Conservation (phyloP, 2,329 filamentous ascomycete genomes). For the Corynespora cassiicola region DNA sequence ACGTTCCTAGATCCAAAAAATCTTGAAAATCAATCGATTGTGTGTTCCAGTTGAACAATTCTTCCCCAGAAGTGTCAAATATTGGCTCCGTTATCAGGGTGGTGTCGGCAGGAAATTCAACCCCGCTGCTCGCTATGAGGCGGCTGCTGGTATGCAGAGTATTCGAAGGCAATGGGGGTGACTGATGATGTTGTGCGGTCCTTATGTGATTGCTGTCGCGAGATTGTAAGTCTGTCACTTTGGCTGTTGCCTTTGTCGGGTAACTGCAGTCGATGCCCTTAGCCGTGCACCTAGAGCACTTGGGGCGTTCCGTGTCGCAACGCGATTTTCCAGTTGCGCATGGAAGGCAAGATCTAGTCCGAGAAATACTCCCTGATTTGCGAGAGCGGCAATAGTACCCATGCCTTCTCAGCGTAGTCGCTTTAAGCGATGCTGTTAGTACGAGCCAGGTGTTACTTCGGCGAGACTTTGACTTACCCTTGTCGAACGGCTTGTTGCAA, state of each 20-base stretch:
- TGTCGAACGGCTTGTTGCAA: conserved; percentile 53
- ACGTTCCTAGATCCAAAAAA: conserved; percentile 19
- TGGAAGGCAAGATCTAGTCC: conserved; percentile 45
- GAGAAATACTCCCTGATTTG: conserved; percentile 23
- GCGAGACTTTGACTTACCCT: conserved; percentile 35
- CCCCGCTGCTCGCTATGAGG: conserved; percentile 1
- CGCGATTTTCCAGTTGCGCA: conserved; percentile 48
- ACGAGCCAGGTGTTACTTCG: conserved; percentile 3
- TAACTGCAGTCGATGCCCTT: conserved; percentile 48
- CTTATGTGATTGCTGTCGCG: too few relatives aligned
- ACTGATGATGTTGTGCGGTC: too few relatives aligned
- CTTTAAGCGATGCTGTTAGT: conserved; percentile 31
- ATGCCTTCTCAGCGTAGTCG: conserved; percentile 52
- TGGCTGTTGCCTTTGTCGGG: conserved; percentile 26
- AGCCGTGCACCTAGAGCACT: conserved; percentile 47
- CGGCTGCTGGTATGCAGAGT: too few relatives aligned
- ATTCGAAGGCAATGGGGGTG: too few relatives aligned
- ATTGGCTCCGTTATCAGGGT: conserved; percentile 6
- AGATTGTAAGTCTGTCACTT: too few relatives aligned
- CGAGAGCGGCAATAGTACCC: conserved; percentile 54
- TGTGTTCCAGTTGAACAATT: conserved; percentile 21
- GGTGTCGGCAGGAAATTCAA: neutral
- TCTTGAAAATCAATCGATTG: conserved; percentile 22
- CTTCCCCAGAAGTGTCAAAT: conserved; percentile 2
- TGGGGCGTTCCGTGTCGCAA: conserved; percentile 46